Base-by-base conservation (phyloP, 306 rosid species). In the Cucurbita maxima region DNA sequence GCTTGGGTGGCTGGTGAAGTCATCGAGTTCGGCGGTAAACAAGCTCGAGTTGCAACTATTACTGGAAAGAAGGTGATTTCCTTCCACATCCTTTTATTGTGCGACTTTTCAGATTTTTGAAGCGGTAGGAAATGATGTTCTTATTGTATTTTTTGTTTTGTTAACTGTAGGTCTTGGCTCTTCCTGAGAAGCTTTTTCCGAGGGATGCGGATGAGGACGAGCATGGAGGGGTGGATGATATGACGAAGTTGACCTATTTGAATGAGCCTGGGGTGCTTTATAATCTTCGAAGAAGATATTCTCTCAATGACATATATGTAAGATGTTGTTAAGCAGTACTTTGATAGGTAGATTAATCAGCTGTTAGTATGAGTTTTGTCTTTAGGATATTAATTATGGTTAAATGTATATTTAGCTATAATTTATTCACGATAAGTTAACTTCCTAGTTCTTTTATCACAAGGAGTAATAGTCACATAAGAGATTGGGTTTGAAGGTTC, bases 131-230 rank as follows among this genome's bases (percentile, higher is more conserved):
- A 59, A 34, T 34, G 70, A 3, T 56, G 38, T 30, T 75, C 41
- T 16, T 18, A 36, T 44, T 52, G 68, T 52, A 5, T 47, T 59
- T 58, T 67, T 7, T 71, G 30, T 3, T 77, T 43, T 48, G 72
- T 64, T 53, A 14, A 47, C 64, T 55, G 74, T 76, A 90, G 98
- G 88, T 94, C 57, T 69, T 63, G 81, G 86, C 78, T 47, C 50
- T 69, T 5, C 85, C 87, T 12, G 91, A 84, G 79, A 85, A 86
- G 80, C 73, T 94, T 60, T 85, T 82, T 30, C 88, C 84, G 62
- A 83, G 98, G 75, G 98, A 94, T 45, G 92, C 91, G 15, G 98
- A 94, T 25, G 98, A 94, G 82, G 98, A 94, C 43, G 98, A 94
- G 76, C 97, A 83, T 41, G 98, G 94, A 0, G 98, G 98, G 78